A percentile compares a stretch with the other conserved stretches of the same genome.
These are phyloP conservation scores for Ogataea wickerhamii DNA, from an alignment of 805 yeast species.

Conservation along the genomic window DNA sequence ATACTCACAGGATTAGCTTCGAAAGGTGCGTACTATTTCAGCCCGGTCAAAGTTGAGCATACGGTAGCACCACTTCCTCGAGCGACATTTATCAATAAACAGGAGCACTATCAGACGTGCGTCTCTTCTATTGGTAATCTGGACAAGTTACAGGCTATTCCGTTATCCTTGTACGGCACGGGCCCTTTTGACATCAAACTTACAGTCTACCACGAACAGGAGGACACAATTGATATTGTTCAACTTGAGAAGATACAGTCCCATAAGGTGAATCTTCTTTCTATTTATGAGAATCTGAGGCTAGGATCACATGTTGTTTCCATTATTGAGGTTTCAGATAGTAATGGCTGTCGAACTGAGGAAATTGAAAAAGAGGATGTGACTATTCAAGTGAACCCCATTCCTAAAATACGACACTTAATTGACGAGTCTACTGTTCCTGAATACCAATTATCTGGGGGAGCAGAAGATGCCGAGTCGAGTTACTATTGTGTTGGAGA, in stretches of 20 bases:
- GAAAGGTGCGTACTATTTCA: conserved; percentile 21
- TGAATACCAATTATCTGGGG: conserved; percentile 16
- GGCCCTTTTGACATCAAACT: conserved; percentile 62
- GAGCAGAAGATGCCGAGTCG: conserved; percentile 7
- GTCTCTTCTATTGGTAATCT: conserved; percentile 23
- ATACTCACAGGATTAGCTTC: conserved; percentile 30
- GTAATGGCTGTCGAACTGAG: conserved; percentile 61
- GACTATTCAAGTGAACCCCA: conserved; percentile 65
- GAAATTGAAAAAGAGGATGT: conserved; percentile 34
- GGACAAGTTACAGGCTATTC: conserved; percentile 45
- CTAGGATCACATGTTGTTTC: conserved; percentile 70
- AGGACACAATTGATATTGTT: conserved; percentile 48
- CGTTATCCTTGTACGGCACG: conserved; percentile 52
- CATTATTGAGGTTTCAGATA: conserved; percentile 58
- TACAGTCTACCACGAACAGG: conserved; percentile 55
- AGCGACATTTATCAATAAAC: conserved; percentile 32
- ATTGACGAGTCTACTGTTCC: conserved; percentile 32
- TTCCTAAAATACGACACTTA: conserved; percentile 59
- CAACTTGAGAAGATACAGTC: conserved; percentile 42
- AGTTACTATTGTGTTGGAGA: conserved; percentile 88
- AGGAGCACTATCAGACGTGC: conserved; percentile 28
- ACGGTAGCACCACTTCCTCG: conserved; percentile 60
- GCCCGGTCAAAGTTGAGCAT: conserved; percentile 43
- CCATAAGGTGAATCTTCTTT: conserved; percentile 35
- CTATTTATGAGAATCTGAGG: conserved; percentile 48